phyloP scores from a whole-genome alignment of 2,329 filamentous ascomycete genomes.

The Gaeumannomyces sp. region DNA sequence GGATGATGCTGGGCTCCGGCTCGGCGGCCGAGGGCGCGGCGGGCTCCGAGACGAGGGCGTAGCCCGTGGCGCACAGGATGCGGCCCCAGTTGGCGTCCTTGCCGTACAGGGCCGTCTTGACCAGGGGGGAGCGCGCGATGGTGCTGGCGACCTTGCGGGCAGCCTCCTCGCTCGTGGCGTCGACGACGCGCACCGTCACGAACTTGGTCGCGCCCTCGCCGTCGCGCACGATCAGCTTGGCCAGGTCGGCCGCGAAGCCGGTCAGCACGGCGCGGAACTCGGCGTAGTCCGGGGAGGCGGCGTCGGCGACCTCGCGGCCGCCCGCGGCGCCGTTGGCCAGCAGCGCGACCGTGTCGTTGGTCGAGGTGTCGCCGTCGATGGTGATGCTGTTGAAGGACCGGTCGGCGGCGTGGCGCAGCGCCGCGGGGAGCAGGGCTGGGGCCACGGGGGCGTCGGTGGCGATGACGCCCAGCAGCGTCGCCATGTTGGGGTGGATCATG shows the following conservation, averaged over 20 bases:
- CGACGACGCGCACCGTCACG: slow-evolving; percentile 80
- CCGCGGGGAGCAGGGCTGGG: slow-evolving; percentile 56
- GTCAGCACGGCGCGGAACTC: slow-evolving; percentile 67
- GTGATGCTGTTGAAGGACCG: slow-evolving; percentile 95
- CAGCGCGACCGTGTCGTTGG: slow-evolving; percentile 91
- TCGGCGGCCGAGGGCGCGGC: slow-evolving; percentile 55
- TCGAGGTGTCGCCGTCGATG: slow-evolving; percentile 94
- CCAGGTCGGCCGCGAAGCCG: slow-evolving; percentile 73
- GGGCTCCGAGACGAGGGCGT: slow-evolving; percentile 58
- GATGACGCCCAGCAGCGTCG: slow-evolving; percentile 84
- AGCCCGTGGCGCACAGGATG: slow-evolving; percentile 90
- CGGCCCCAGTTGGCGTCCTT: slow-evolving; percentile 98
- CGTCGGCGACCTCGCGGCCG: slow-evolving; percentile 54
- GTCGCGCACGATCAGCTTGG: slow-evolving; percentile 89
- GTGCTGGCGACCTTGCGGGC: slow-evolving; percentile 77
- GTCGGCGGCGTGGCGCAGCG: slow-evolving; percentile 69
- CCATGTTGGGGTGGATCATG: slow-evolving; percentile 99
- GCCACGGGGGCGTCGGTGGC: slow-evolving; percentile 85
- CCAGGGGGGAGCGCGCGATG: slow-evolving; percentile 85
- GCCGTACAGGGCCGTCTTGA: slow-evolving; percentile 96
- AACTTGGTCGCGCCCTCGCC: slow-evolving; percentile 98
- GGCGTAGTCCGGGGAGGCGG: slow-evolving; percentile 55
- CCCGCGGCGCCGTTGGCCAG: slow-evolving; percentile 94
- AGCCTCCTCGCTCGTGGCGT: slow-evolving; percentile 61
- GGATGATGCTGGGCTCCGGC: slow-evolving; percentile 39